Conservation (phyloP, 257 asterid genomes). For the Gentiana macrophylla region DNA sequence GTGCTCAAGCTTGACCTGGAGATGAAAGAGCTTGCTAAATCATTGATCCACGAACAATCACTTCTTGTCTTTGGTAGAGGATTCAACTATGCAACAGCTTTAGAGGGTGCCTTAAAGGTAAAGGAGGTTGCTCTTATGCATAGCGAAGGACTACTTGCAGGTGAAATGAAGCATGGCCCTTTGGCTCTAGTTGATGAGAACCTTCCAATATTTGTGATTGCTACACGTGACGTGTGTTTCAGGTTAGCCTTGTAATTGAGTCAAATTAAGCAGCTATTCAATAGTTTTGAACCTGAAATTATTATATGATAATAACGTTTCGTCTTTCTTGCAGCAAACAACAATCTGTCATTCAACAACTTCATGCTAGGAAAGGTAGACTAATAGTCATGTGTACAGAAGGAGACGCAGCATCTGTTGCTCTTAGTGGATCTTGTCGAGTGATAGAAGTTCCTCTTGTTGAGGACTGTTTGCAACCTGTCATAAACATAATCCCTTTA, state of each 20-base stretch:
- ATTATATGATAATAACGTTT: too few relatives aligned
- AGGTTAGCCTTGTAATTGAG: constrained; percentile 32
- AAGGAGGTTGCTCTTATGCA: constrained; percentile 99
- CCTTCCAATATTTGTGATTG: constrained; percentile 84
- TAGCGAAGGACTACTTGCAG: constrained; percentile 98
- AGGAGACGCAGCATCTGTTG: constrained; percentile 79
- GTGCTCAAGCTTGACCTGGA: constrained; percentile 88
- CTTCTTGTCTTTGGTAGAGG: constrained; percentile 98
- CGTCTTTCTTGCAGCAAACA: constrained; percentile 55
- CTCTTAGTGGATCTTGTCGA: constrained; percentile 74
- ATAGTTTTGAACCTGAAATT: too few relatives aligned
- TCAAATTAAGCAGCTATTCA: too few relatives aligned
- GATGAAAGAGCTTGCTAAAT: constrained; percentile 76
- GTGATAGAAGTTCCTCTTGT: constrained; percentile 84
- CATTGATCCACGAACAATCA: constrained; percentile 80
- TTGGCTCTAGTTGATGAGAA: constrained; percentile 92
- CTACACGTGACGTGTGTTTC: constrained; percentile 94
- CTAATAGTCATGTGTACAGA: constrained; percentile 81
- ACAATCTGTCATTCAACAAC: constrained; percentile 95
- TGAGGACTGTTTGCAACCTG: constrained; percentile 95
- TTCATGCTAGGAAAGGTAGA: constrained; percentile 96
- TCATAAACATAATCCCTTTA: constrained; percentile 79
- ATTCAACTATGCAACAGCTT: constrained; percentile 84
- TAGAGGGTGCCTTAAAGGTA: constrained; percentile 98
- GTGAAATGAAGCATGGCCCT: constrained; percentile 99